Base-by-base conservation (phyloP, 345 rosid species). In the Eucalyptus polyanthemos region DNA sequence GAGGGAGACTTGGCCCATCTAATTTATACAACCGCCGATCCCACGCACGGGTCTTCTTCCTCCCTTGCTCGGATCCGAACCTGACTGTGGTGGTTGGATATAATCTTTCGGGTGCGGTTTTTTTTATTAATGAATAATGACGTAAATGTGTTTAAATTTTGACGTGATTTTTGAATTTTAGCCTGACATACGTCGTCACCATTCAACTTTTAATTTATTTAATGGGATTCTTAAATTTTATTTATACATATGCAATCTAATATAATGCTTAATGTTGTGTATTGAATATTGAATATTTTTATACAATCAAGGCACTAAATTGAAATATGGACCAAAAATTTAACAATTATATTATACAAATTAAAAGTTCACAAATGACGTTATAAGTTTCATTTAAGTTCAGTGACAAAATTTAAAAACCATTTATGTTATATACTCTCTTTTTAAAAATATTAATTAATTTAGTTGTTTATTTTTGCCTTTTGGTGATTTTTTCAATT, bases 121-220 rank as follows among this genome's bases (percentile, higher is more conserved):
- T 53, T 53, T 53, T 53, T 45, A 53, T 53, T 53, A 53, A 9
- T 21, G 62, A 11, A 27, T 60, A 60, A 60, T 27, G 31, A 60
- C 31, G 58, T 53, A 27, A 60, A 60, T 27, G n/a, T 12, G 15
- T 13, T 6, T 60, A 12, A 60, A 11, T 27, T 60, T 12, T 3
- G 69, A 16, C 14, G 15, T 60, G 3, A 3, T 21, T 27, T 11
- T 13, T 27, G 8, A 27, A 60, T 60, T 60, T 60, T 60, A 22
- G 3, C 14, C 3, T 4, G 9, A 24, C 2, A 56, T 56, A 56
- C 6, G 4, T 24, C 2, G 1, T 56, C 0, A 0, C 1, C 3
- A 4, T 4, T 24, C 1, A 56, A 5, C 3, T 56, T 4, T 56
- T 56, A 56, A 56, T 56, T 56, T 56, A 56, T 56, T 25, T 2